These are phyloP conservation scores for Hirsutella thompsonii DNA, from an alignment of 2,329 filamentous ascomycete species.

Conservation along the genomic window DNA sequence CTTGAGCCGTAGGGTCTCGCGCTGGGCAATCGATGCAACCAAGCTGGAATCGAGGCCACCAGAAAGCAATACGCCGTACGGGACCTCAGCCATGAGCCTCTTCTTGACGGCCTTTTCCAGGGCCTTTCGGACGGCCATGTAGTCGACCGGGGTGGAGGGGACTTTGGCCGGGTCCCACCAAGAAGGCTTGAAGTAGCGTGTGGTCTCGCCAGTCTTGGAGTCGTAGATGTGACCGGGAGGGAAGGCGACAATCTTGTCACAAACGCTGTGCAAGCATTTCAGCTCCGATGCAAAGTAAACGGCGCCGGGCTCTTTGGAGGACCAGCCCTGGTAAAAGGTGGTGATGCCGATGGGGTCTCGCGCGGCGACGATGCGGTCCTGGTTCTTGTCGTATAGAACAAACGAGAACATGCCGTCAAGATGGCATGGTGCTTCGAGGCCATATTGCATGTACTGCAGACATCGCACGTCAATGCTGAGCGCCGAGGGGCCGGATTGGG, in stretches of 20 bases:
- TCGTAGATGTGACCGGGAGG: slow-evolving; percentile 94
- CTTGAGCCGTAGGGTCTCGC: slow-evolving; percentile 73
- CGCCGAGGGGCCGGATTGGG: background rate
- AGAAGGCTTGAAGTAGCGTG: slow-evolving; percentile 78
- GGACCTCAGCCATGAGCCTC: slow-evolving; percentile 96
- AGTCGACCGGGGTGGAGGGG: slow-evolving; percentile 69
- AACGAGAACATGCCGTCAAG: slow-evolving; percentile 99
- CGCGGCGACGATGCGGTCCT: slow-evolving; percentile 85
- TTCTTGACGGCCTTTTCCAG: slow-evolving; percentile 90
- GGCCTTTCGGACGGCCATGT: slow-evolving; percentile 66
- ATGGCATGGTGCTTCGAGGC: slow-evolving; percentile 79
- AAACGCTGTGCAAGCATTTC: slow-evolving; percentile 85
- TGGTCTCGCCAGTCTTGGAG: slow-evolving; percentile 75
- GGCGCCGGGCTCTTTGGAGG: slow-evolving; percentile 66
- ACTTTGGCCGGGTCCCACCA: slow-evolving; percentile 82
- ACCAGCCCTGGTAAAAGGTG: slow-evolving; percentile 92
- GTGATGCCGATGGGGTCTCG: slow-evolving; percentile 95
- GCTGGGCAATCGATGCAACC: slow-evolving; percentile 88
- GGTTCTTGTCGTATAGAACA: slow-evolving; percentile 90
- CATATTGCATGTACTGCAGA: slow-evolving; percentile 76
- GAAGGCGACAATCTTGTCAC: slow-evolving; percentile 89
- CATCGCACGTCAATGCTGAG: background rate
- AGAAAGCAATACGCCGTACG: slow-evolving; percentile 90
- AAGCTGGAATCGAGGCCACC: slow-evolving; percentile 92
- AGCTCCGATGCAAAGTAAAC: slow-evolving; percentile 96